Base-by-base conservation (phyloP, 192 early-diverging fungal species). In the Umbelopsis isabellina region DNA sequence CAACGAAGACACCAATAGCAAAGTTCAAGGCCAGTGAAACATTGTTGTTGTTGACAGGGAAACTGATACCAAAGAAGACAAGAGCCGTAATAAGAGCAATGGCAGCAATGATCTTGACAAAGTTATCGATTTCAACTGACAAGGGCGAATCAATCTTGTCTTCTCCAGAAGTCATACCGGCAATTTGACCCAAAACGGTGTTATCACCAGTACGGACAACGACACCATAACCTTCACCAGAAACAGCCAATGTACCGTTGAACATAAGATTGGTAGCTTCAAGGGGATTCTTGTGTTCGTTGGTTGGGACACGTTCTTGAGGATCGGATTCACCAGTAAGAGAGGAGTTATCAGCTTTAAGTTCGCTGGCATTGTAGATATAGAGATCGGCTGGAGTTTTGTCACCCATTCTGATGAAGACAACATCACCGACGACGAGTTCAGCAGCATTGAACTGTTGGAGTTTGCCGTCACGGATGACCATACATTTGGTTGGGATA, bases 261-360 rank as follows among this genome's bases (percentile, higher is more conserved):
- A 97, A 98, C 3, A 85, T 88, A 47, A 98, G 74, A 73, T 98
- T 98, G 46, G 91, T 91, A 2, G 97, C 95, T 73, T 98, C 95
- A 48, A 98, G 87, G 33, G 93, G 94, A 77, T 90, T 98, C 72
- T 87, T 80, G 46, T 88, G 83, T 1, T 76, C 82, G 79, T 95
- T 97, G 4, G 72, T 71, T 0, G 80, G 23, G 2, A 33, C 70
- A 44, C 97, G 89, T 75, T 93, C 91, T 79, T 98, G 97, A 15
- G 97, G 94, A 66, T 97, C 97, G 2, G 93, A 88, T 82, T 98
- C 97, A 67, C 97, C 97, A 2, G 97, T 98, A 44, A 98, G 77
- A 12, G 94, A 96, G 7, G 95, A 97, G 85, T 97, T 97, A 86
- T 98, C 97, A 41, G 97, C 95, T 80, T 98, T 98, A 67, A 97